Conservation (phyloP, 306 rosid genomes). For the Oemleria cerasiformis region DNA sequence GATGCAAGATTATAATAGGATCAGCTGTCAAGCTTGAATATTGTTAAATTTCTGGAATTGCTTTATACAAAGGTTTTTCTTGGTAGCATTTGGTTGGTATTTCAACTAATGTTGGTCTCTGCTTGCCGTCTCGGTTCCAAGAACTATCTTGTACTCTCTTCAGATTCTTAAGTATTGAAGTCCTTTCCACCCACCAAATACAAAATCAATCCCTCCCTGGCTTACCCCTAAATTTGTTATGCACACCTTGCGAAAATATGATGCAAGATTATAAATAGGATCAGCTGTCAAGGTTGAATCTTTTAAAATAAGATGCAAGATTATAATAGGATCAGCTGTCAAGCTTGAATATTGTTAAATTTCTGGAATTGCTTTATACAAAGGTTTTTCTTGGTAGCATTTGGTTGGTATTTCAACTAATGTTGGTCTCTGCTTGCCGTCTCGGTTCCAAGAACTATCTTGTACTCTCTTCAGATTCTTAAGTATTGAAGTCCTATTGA, state of each 20-base stretch:
- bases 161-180: no score
- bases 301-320: background rate
- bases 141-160: no score
- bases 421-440: constrained; percentile 8
- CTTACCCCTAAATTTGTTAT: background rate
- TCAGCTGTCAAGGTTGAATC: background rate
- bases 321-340: background rate
- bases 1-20: constrained; percentile 1
- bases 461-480: no score
- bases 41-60: background rate
- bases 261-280: background rate
- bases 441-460: no score
- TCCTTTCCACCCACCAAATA: background rate
- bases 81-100: constrained; percentile 24
- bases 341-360: background rate
- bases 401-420: constrained; percentile 25
- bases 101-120: constrained; percentile 17
- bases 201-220: background rate
- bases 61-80: background rate
- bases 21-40: background rate
- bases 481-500: no score
- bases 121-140: background rate
- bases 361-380: background rate
- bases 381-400: constrained; percentile 10
- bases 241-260: background rate